Evolutionary conservation across 1,284 basidiomycete species (phyloP).

Genomic region (Puccinia triticina): DNA sequence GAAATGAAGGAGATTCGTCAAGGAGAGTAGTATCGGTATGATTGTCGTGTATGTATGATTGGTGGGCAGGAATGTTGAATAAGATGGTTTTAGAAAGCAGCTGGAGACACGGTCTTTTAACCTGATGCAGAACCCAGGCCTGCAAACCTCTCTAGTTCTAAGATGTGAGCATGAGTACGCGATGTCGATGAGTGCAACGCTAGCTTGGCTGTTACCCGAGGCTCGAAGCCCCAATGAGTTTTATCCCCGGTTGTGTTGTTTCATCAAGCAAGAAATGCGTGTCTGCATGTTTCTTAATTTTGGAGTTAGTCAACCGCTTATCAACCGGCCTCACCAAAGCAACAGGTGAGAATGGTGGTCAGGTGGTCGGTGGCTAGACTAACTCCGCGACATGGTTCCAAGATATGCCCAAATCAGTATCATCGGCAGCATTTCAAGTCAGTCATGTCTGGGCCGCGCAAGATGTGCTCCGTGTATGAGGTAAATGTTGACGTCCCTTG

Average conservation of each 20-base stretch:
- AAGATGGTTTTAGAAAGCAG: neutral
- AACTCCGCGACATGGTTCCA: neutral
- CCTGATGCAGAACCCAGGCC: neutral
- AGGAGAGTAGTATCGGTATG: neutral
- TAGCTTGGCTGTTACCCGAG: neutral
- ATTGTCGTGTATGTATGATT: neutral
- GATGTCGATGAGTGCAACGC: neutral
- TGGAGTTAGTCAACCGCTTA: neutral
- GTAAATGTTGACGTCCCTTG: neutral
- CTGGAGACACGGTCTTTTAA: neutral
- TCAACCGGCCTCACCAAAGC: slow-evolving; percentile 6
- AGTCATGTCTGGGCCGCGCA: too few species aligned
- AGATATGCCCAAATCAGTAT: neutral
- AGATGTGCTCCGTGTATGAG: too few species aligned
- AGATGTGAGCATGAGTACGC: neutral
- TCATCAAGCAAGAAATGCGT: neutral
- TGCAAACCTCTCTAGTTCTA: neutral
- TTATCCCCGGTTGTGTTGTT: neutral
- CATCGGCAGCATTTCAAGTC: neutral
- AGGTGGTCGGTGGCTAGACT: neutral
- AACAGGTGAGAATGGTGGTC: neutral
- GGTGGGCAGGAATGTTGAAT: slow-evolving; percentile 1
- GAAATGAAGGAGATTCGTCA: neutral
- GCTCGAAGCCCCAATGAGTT: too few species aligned
- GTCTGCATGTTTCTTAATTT: neutral